A percentile compares a stretch with the other conserved stretches of the same genome.
Evolutionary conservation across 2,329 filamentous ascomycete genomes (phyloP).

Genomic region (Aspergillus calidoustus): DNA sequence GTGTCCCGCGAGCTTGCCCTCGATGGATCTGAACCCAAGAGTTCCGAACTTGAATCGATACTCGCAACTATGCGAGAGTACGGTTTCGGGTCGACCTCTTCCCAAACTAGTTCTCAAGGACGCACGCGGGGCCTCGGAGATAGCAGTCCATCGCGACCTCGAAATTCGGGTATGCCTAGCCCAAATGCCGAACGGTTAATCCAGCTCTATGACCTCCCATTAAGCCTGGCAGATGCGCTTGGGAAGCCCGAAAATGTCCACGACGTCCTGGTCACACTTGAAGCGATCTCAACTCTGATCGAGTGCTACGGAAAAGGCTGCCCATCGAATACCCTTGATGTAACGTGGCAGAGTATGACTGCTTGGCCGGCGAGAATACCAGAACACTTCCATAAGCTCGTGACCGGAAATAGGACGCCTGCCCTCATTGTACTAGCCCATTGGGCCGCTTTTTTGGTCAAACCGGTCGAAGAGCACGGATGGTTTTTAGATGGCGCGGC

Average conservation of each 20-base stretch:
- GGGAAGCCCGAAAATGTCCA: constrained; percentile 3
- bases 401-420: neutral
- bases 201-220: constrained; percentile 4
- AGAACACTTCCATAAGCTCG: neutral
- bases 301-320: constrained; percentile 11
- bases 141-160: neutral
- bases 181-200: neutral
- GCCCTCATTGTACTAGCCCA: constrained; percentile 5
- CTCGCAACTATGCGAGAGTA: neutral
- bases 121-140: neutral
- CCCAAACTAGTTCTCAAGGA: too few species aligned
- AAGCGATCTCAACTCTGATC: neutral
- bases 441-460: constrained; percentile 12
- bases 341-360: constrained; percentile 4
- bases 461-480: constrained; percentile 1
- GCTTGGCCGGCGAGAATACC: constrained; percentile 6
- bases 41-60: neutral
- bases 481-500: constrained; percentile 8
- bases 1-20: neutral
- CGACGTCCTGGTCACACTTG: neutral
- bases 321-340: neutral
- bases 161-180: neutral
- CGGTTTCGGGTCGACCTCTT: neutral
- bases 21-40: neutral
- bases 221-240: constrained; percentile 6